Evolutionary conservation across 1,284 basidiomycete genomes (phyloP).

Genomic region (Fomes fomentarius): DNA sequence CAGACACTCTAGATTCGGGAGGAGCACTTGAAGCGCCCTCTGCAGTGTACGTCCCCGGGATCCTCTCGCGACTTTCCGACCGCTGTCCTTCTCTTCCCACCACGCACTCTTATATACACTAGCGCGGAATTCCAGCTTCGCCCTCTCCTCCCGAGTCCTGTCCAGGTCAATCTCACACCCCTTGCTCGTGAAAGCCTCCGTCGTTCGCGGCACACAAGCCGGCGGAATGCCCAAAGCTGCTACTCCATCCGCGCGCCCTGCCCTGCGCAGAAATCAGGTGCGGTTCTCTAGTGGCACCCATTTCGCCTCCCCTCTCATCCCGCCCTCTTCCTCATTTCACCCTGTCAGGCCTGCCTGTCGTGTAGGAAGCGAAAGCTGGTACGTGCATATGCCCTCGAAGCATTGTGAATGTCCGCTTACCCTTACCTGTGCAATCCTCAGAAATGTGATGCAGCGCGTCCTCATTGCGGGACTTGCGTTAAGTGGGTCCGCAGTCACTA

Average conservation of each 20-base stretch:
- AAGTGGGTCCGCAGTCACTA: conserved; percentile 55
- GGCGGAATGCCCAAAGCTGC: conserved; percentile 65
- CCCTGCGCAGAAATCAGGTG: conserved; percentile 80
- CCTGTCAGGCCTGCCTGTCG: conserved; percentile 70
- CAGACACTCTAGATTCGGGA: neutral
- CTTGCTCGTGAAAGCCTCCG: neutral
- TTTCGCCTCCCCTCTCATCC: conserved; percentile 6
- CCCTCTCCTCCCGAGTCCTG: conserved; percentile 14
- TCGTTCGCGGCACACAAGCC: neutral
- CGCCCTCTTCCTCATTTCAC: neutral
- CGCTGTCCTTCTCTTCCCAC: conserved; percentile 22
- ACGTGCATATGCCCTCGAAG: conserved; percentile 32
- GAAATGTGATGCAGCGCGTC: conserved; percentile 85
- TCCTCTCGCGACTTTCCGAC: conserved; percentile 21
- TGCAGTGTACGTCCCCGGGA: conserved; percentile 19
- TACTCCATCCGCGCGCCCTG: conserved; percentile 50
- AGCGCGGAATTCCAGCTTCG: conserved; percentile 11
- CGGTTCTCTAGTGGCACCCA: conserved; percentile 5
- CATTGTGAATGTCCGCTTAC: conserved; percentile 9
- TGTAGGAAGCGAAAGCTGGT: conserved; percentile 83
- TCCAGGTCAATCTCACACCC: conserved; percentile 6
- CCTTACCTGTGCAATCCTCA: conserved; percentile 35
- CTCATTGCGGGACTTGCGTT: conserved; percentile 81
- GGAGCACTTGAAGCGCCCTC: conserved; percentile 7
- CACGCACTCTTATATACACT: conserved; percentile 22